phyloP scores from a whole-genome alignment of 176 grass and related monocot genomes.

The Oryza longistaminata region DNA sequence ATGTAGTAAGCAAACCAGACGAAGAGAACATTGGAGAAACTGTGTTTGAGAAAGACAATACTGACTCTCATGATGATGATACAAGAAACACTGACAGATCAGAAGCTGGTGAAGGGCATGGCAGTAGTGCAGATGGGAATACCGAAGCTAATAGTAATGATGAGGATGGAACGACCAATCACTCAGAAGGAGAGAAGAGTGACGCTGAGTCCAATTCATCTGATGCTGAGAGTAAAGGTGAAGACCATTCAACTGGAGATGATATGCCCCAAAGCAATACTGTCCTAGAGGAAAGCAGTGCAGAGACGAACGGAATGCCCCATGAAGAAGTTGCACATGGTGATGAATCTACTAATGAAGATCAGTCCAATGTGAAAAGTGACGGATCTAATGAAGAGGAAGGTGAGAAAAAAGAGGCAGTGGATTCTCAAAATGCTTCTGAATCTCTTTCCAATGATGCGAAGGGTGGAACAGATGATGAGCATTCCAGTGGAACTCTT shows the following conservation, averaged over 20 bases:
- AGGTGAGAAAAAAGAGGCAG: conserved; percentile 37
- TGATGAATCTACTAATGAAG: conserved; percentile 28
- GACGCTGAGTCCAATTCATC: conserved; percentile 45
- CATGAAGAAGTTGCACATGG: conserved; percentile 39
- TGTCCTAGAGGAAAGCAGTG: conserved; percentile 36
- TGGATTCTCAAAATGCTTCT: conserved; percentile 29
- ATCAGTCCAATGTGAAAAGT: conserved; percentile 13
- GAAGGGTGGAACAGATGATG: conserved; percentile 21
- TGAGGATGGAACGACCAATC: conserved; percentile 23
- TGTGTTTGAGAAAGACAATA: conserved; percentile 48
- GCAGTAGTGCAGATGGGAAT: conserved; percentile 35
- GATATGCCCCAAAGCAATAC: conserved; percentile 30
- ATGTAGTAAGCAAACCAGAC: conserved; percentile 47
- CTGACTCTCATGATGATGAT: conserved; percentile 41
- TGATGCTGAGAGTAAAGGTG: conserved; percentile 43
- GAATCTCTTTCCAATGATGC: conserved; percentile 24
- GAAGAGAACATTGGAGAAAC: conserved; percentile 53
- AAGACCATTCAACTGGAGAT: conserved; percentile 27
- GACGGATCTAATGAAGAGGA: conserved; percentile 43
- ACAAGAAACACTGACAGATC: conserved; percentile 25
- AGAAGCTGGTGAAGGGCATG: conserved; percentile 44
- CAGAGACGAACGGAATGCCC: conserved; percentile 19
- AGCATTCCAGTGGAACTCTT: conserved; percentile 36
- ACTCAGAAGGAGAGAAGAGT: conserved; percentile 27
- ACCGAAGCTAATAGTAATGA: conserved; percentile 30